Base-by-base conservation (phyloP, 192 early-diverging fungal species). In the Backusella psychrophila region DNA sequence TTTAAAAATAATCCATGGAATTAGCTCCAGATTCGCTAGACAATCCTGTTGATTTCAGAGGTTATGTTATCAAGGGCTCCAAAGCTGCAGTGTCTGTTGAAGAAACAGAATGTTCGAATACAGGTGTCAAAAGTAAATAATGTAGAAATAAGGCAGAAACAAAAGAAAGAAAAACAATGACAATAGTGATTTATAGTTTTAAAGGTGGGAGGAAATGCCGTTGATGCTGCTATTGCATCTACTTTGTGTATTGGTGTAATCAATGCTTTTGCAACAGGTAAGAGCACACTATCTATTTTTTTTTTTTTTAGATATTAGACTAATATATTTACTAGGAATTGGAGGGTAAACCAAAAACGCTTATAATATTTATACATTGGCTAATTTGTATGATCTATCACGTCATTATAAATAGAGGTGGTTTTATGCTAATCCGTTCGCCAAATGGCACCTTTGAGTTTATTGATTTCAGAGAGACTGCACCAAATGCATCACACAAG, bases 401-500 rank as follows among this genome's bases (percentile, higher is more conserved):
- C 15, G n/a, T 33, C 67, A 72, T 39, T 80, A 52, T 75, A n/a
- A 44, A 11, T 46, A 83, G 97, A 19, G 97, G 97, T 41, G 97
- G 97, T 7, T 97, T 98, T 80, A 94, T 96, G 93, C 87, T 95
- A 12, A 85, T 96, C 7, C 89, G 94, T 33, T 77, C 85, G 4
- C 76, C 85, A 6, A 87, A 88, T 56, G 89, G 88, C 1, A 86
- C 78, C 4, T 79, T 82, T 26, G 90, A 91, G 35, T 86, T 92
- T n/a, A 88, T 98, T 41, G 94, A 98, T 78, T 98, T 97, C 76
- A 85, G 97, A 29, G 97, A 98, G 80, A 83, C 84, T 0, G 96
- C 97, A 14, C 95, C 94, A 5, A 78, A 79, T 29, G 91, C 90
- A 7, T 87, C 94, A 6, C 82, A 75, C 19, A 82, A 78, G 23